Conservation (phyloP, 2,329 filamentous ascomycete species). For the Torrubiella hemipterigena region DNA sequence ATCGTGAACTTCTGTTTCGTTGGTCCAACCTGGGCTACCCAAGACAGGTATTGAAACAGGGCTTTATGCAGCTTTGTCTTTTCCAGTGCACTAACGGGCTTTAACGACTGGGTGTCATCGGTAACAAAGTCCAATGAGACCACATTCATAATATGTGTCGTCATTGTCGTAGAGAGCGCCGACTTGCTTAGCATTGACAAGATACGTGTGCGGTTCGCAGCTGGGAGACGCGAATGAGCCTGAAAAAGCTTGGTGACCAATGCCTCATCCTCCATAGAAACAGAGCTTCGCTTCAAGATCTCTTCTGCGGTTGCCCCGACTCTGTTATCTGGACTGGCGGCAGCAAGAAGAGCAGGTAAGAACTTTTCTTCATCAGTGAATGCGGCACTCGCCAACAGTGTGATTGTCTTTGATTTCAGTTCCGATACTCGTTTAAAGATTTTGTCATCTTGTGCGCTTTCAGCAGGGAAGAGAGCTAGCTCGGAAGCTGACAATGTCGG, state of each 20-base stretch:
- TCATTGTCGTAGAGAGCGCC: conserved; percentile 56
- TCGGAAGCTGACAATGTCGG: conserved; percentile 19
- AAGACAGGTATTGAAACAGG: conserved; percentile 77
- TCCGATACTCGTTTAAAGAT: conserved; percentile 23
- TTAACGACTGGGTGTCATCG: conserved; percentile 11
- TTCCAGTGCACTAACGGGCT: conserved; percentile 50
- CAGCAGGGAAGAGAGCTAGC: conserved; percentile 16
- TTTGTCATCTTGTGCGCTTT: conserved; percentile 52
- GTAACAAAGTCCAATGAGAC: conserved; percentile 54
- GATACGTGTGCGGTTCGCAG: conserved; percentile 65
- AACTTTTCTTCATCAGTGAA: conserved; percentile 79
- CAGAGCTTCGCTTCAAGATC: conserved; percentile 66
- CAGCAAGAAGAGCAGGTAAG: conserved; percentile 70
- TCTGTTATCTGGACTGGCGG: conserved; percentile 69
- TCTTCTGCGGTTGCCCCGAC: conserved; percentile 82
- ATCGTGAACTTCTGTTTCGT: conserved; percentile 47
- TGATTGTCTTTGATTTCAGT: conserved; percentile 46
- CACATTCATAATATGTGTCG: conserved; percentile 53
- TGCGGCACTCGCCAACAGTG: conserved; percentile 70
- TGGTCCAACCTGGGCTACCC: conserved; percentile 66
- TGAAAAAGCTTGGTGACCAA: conserved; percentile 57
- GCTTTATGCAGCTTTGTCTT: conserved; percentile 69
- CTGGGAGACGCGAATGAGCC: conserved; percentile 62
- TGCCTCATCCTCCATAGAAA: conserved; percentile 57
- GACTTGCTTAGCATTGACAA: conserved; percentile 69